Evolutionary conservation across 371 early-diverging fungal species (phyloP).

Genomic region (Lichtheimia ornata): DNA sequence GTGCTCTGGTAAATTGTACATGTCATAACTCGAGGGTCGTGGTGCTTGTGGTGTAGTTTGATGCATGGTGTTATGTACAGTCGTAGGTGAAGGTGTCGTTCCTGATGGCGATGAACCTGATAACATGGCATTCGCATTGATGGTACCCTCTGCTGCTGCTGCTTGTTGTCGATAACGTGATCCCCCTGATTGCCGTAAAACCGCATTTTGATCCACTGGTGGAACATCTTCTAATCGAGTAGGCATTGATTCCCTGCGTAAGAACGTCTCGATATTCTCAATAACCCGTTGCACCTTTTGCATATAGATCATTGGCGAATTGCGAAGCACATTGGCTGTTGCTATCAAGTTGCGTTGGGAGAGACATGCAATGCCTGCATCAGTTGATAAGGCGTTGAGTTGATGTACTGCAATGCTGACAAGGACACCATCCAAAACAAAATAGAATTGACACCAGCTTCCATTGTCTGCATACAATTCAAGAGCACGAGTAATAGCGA

Average conservation of each 20-base stretch:
- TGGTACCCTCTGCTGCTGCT: constrained; percentile 7
- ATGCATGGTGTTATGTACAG: no score
- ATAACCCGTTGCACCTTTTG: constrained; percentile 48
- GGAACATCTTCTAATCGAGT: constrained; percentile 39
- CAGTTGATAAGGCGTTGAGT: constrained; percentile 43
- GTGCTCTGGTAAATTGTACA: no score
- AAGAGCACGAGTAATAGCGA: constrained; percentile 47
- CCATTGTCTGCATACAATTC: constrained; percentile 35
- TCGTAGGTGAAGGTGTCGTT: no score
- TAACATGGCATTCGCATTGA: not conserved
- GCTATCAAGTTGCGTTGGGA: constrained; percentile 47
- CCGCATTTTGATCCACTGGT: constrained; percentile 32
- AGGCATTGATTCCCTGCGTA: constrained; percentile 30
- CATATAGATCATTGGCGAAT: constrained; percentile 54
- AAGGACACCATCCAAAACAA: constrained; percentile 47
- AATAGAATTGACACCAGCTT: constrained; percentile 52
- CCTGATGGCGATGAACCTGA: no score
- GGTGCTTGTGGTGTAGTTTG: no score
- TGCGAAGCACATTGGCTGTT: constrained; percentile 37
- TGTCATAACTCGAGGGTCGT: no score
- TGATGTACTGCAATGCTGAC: constrained; percentile 52
- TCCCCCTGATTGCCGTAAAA: constrained; percentile 38
- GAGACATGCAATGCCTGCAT: constrained; percentile 36
- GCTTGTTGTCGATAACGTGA: constrained; percentile 29
- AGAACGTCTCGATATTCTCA: constrained; percentile 36